Base-by-base conservation (phyloP, 192 early-diverging fungal genomes). In the Coemansia sp. region DNA sequence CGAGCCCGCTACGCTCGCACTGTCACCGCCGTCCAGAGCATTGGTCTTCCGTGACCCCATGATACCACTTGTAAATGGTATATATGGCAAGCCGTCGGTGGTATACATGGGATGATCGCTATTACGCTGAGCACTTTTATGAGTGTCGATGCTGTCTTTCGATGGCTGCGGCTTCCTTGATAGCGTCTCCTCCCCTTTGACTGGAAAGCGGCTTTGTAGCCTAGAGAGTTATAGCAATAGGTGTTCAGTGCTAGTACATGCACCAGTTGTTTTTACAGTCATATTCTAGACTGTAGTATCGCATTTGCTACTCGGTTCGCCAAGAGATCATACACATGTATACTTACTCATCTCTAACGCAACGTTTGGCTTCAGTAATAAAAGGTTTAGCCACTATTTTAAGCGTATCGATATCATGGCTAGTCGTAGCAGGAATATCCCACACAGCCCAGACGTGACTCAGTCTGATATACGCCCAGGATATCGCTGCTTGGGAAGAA, bases 401-500 rank as follows among this genome's bases (percentile, higher is more conserved):
- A 23, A 28, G 33, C 48, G 7, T 55, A 41, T 41, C 22, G 13
- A 23, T 34, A 25, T 42, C 25, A n/a, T 41, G 29, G 53, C 62
- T 64, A 36, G 29, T 22, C 0, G 41, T 31, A 0, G 14, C 50
- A 25, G 55, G 38, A 20, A 17, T n/a, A 28, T 45, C 37, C 68
- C 68, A 70, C 41, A 70, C 68, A 14, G 55, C 47, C 68, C 68
- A 70, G 38, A 70, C 61, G 10, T 54, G 28, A 10, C 29, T 13
- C 22, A 59, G 33, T 33, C 13, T 29, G 15, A 36, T 19, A 30
- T 9, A 4, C 15, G 25, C 19, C 6, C 20, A 19, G 22, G 22
- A 48, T 2, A 48, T 6, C 19, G 27, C 61, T 36, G 38, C 13
- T 36, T 17, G 10, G 10, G 13, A 41, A 6, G 33, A 34, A 34